Evolutionary conservation across 1,139 yeast genomes (phyloP), one percentile per base, ranked within the genome.

Genomic region (Suhomyces kunorum): DNA sequence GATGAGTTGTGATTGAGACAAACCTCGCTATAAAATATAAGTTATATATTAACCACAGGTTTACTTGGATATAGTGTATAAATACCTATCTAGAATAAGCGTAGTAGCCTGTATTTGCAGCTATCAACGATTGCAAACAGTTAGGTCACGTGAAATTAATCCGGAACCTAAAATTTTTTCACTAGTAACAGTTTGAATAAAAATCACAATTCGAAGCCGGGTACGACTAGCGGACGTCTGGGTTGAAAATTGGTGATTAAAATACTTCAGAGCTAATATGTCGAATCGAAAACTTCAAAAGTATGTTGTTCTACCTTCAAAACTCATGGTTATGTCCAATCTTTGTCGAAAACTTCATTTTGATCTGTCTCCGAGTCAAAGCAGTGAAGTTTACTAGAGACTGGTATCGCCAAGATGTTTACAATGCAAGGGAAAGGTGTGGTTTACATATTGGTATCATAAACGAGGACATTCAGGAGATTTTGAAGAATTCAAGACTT

Each of bases 281-380:
- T 61, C 74, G 27, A 70, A 68, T 41, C 56, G 78, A 46, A 72
- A 72, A 54, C 68, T 72, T 53, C 77, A 72, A 50, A 72, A 72
- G 77, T 71, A 70, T 51, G 76, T 57, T 6, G 12, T 18, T 16
- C 15, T 20, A 18, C 13, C 6, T 9, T n/a, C 2, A 6, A 19
- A 14, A 8, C 15, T 8, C 19, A 14, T 15, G 4, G 12, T 17
- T 26, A 27, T 26, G 23, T 22, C 11, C n/a, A 29, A 22, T n/a
- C n/a, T n/a, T n/a, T n/a, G n/a, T n/a, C n/a, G n/a, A n/a, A n/a
- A n/a, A n/a, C n/a, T n/a, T n/a, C n/a, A n/a, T n/a, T n/a, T n/a
- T n/a, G n/a, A n/a, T n/a, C n/a, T n/a, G n/a, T n/a, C n/a, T n/a
- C n/a, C n/a, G n/a, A n/a, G n/a, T n/a, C n/a, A n/a, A n/a, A n/a